phyloP scores from a whole-genome alignment of 2,329 filamentous ascomycete genomes.

The Talaromyces pinophilus region DNA sequence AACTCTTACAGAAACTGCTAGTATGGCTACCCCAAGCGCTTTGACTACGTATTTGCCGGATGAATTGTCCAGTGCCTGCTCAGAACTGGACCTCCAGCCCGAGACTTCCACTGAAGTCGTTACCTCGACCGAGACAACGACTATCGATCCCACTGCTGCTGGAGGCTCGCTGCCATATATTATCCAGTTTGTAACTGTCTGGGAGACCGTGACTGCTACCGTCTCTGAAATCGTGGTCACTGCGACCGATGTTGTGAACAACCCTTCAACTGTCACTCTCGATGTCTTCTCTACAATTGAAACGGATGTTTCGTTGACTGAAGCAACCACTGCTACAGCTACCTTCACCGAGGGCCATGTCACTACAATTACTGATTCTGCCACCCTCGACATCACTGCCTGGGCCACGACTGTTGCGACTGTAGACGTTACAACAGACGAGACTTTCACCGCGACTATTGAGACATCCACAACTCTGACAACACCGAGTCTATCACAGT shows the following conservation, averaged over 20 bases:
- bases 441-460: background rate
- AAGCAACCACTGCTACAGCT: background rate
- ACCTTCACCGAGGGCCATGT: background rate
- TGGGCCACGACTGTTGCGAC: constrained; percentile 4
- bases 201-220: background rate
- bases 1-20: background rate
- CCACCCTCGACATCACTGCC: background rate
- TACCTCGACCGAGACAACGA: background rate
- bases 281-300: background rate
- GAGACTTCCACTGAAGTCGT: background rate
- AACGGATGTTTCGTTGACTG: background rate
- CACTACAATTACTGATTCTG: background rate
- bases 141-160: background rate
- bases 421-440: background rate
- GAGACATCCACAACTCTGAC: background rate
- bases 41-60: background rate
- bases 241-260: background rate
- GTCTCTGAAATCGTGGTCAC: background rate
- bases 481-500: background rate
- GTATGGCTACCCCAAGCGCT: background rate
- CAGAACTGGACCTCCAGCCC: background rate
- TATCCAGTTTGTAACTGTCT: background rate
- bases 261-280: background rate
- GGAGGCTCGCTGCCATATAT: background rate
- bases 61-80: constrained; percentile 10